Evolutionary conservation across 1,139 yeast species (phyloP).

Genomic region (Geotrichum klebahnii): DNA sequence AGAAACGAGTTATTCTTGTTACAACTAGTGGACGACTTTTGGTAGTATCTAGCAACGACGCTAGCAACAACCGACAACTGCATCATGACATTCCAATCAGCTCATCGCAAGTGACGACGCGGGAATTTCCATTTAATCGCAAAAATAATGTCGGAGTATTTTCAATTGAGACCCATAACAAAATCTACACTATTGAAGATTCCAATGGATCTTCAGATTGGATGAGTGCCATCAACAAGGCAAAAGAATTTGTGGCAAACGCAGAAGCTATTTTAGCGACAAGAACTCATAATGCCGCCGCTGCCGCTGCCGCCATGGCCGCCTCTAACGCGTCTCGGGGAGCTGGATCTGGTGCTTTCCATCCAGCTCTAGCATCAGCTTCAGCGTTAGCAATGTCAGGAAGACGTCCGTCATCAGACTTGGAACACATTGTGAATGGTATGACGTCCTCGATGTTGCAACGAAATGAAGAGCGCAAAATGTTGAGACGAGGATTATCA

Average conservation of each 20-base stretch:
- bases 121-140: slow-evolving; percentile 37
- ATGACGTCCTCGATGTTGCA: slow-evolving; percentile 16
- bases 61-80: slow-evolving; percentile 34
- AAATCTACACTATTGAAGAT: slow-evolving; percentile 39
- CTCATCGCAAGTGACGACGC: slow-evolving; percentile 35
- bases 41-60: slow-evolving; percentile 22
- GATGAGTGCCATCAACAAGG: slow-evolving; percentile 35
- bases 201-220: slow-evolving; percentile 36
- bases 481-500: slow-evolving; percentile 13
- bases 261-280: slow-evolving; percentile 27
- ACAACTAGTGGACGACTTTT: slow-evolving; percentile 15
- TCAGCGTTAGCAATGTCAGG: slow-evolving; percentile 15
- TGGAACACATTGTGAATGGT: background rate
- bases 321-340: slow-evolving; percentile 34
- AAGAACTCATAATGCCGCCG: slow-evolving; percentile 27
- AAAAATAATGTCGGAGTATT: slow-evolving; percentile 33
- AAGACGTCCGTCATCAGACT: slow-evolving; percentile 2
- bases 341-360: background rate
- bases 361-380: background rate
- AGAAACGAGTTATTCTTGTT: too few species aligned
- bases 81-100: slow-evolving; percentile 37
- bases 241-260: slow-evolving; percentile 32
- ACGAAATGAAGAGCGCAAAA: slow-evolving; percentile 18
- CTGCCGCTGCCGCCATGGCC: slow-evolving; percentile 40
- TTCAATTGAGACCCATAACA: slow-evolving; percentile 37